Evolutionary conservation across 352 stramenopile species (phyloP).

Genomic region (Globisporangium camurandrum): DNA sequence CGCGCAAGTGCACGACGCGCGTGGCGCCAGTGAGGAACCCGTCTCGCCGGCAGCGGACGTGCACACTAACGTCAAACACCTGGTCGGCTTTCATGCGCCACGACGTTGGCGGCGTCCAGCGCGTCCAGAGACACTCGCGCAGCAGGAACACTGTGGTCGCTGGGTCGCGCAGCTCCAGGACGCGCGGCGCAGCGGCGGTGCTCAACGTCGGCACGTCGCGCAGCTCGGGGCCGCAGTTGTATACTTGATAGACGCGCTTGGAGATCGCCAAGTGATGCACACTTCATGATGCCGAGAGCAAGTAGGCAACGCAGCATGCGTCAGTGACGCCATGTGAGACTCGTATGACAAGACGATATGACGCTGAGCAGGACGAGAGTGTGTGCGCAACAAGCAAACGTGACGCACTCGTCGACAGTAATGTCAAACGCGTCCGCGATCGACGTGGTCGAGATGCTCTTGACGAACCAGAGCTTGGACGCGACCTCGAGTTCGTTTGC

Average conservation of each 20-base stretch:
- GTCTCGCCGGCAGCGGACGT: constrained; percentile 29
- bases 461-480: constrained; percentile 58
- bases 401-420: constrained; percentile 35
- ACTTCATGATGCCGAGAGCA: constrained; percentile 14
- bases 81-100: constrained; percentile 66
- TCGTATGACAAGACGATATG: neutral
- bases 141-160: constrained; percentile 30
- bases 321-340: neutral
- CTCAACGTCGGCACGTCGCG: constrained; percentile 34
- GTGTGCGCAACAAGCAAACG: neutral
- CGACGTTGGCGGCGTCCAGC: constrained; percentile 48
- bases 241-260: constrained; percentile 47
- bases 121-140: constrained; percentile 32
- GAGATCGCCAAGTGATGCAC: constrained; percentile 38
- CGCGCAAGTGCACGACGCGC: constrained; percentile 40
- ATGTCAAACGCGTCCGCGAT: constrained; percentile 49
- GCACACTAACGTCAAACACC: constrained; percentile 47
- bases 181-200: constrained; percentile 12
- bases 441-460: constrained; percentile 49
- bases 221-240: constrained; percentile 42
- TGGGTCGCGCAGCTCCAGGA: constrained; percentile 27
- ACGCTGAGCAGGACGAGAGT: no score
- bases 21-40: constrained; percentile 49
- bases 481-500: constrained; percentile 40
- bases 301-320: neutral